These are phyloP conservation scores for Plasmodium cynomolgi DNA, from an alignment of 169 alveolate genomes.

Conservation along the genomic window DNA sequence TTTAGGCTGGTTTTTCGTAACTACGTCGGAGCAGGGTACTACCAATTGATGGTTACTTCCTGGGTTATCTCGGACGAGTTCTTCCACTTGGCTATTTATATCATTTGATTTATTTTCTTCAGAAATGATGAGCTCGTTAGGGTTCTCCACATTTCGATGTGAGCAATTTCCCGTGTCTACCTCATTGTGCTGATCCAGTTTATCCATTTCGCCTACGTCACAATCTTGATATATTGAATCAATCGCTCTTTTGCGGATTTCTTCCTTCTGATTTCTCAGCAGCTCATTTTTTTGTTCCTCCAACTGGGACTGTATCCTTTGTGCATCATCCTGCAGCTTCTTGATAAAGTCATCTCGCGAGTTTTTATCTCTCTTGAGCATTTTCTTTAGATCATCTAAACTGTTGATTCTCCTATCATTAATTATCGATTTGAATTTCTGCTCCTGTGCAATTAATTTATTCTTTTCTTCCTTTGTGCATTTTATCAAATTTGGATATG, in stretches of 20 bases:
- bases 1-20: neutral
- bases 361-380: constrained; percentile 4
- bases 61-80: neutral
- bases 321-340: constrained; percentile 49
- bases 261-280: constrained; percentile 22
- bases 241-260: constrained; percentile 23
- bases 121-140: neutral
- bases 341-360: constrained; percentile 14
- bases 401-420: constrained; percentile 46
- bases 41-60: neutral
- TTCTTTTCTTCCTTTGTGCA: constrained; percentile 65
- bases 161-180: neutral
- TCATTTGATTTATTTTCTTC: neutral
- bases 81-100: neutral
- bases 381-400: constrained; percentile 39
- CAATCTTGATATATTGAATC: constrained; percentile 22
- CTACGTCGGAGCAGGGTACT: neutral
- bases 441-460: constrained; percentile 24
- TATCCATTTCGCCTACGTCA: neutral
- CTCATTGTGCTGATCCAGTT: neutral
- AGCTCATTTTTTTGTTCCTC: constrained; percentile 37
- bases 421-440: constrained; percentile 44
- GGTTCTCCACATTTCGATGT: neutral
- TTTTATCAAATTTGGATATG: constrained; percentile 48
- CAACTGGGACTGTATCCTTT: constrained; percentile 26